Evolutionary conservation across 352 stramenopile species (phyloP), one percentile per base, ranked within the genome.

Genomic region (Pythium guiyangense): DNA sequence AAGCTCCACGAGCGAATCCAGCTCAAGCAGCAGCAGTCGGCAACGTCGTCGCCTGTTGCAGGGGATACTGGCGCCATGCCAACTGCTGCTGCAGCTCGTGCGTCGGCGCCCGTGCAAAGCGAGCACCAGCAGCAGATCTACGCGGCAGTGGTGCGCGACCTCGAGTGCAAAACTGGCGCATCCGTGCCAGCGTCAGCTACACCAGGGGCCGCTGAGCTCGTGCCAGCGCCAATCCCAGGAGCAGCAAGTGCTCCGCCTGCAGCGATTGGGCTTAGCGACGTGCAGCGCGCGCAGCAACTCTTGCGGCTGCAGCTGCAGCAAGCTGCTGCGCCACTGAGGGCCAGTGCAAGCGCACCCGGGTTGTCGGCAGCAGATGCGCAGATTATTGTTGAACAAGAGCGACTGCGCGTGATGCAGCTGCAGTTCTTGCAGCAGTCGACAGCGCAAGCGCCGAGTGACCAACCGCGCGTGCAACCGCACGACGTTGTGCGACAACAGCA

Each of bases 401-500:
- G 71, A 22, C 45, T 86, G 35, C 60, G 64, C 12, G 31, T 70
- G 0, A 18, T 82, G 12, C 62, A 70, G 26, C 39, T 69, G 8
- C 73, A 68, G 15, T 62, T 83, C 39, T 63, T 77, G 52, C 73
- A 77, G 37, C 53, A 39, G 25, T 37, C 49, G 20, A 17, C 35
- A 0, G 18, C 27, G 17, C 44, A 52, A 12, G 44, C 64, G 8
- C 66, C 64, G 2, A 64, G 70, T 50, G 62, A 71, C 5, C 61
- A 81, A 55, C 64, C 73, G 47, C 51, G 74, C 51, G 48, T 56
- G 29, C 71, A 79, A 51, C 70, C 84, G 65, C 71, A 83, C 57
- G 69, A 84, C 39, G 62, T 78, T n/a, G 40, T 82, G 2, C 54
- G 63, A 10, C 71, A 83, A 60, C 72, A 85, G 55, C 74, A 85